Evolutionary conservation across 2,329 filamentous ascomycete genomes (phyloP), one percentile per base, ranked within the genome.

Genomic region (Ambrosiella beaveri): DNA sequence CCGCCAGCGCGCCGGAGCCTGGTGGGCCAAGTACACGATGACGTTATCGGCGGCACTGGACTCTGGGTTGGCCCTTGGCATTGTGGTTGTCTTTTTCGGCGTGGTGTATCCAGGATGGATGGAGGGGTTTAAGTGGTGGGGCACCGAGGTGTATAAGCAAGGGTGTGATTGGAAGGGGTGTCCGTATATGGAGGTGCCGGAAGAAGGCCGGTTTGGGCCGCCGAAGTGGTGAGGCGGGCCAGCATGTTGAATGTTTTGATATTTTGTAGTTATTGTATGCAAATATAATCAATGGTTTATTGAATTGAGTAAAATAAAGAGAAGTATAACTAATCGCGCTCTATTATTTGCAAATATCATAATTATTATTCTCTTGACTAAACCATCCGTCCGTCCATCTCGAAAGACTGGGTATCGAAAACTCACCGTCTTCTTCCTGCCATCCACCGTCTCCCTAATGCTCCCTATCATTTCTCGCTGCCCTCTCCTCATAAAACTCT

Each of bases 11-110:
- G 84, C 80, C 35, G 75, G 74, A 37, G 82, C 80, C 1, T 95
- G 88, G 88, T 94, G 88, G 88, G 81, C 81, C 53, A 93, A 94
- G 70, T 94, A 94, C 68, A 91, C 86, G 45, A 93, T 94, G 86
- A 90, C 87, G 3, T 73, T 94, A 56, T 88, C 84, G 59, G 88
- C 88, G 0, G 88, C 86, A 1, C 74, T 94, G 58, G 88, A 94
- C 67, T 89, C 85, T 0, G 87, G 88, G 0, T 73, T 94, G 17
- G 88, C 88, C 0, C 86, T 90, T 65, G 86, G 86, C 36, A 83
- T 93, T 40, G 82, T 94, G 8, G 78, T 91, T 3, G 82, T 93
- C 35, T 94, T 94, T 67, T 91, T 95, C 65, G 86, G 82, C 1
- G 85, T 94, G 63, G 77, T 93, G n/a, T 91, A 89, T 66, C 85